phyloP scores from a whole-genome alignment of 2,329 filamentous ascomycete genomes.

The Chaetomium globosum region DNA sequence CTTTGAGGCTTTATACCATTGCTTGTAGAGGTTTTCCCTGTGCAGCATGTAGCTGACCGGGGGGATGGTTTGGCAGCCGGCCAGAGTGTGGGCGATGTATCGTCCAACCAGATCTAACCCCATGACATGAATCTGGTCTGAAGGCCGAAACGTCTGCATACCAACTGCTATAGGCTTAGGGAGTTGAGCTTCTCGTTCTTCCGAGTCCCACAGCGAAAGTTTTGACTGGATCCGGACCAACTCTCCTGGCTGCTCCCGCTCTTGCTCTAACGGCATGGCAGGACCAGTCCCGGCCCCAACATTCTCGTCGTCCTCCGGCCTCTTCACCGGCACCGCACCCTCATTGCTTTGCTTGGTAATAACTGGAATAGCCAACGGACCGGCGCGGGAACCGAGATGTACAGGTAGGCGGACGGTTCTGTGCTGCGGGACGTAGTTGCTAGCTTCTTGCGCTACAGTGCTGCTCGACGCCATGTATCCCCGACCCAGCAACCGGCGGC shows the following conservation, averaged over 20 bases:
- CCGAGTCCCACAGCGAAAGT: slow-evolving; percentile 26
- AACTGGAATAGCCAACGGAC: neutral
- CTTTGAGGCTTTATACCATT: slow-evolving; percentile 34
- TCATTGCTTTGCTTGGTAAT: neutral
- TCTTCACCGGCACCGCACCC: neutral
- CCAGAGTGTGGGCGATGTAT: slow-evolving; percentile 41
- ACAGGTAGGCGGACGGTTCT: neutral
- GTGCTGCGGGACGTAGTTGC: neutral
- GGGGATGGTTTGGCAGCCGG: slow-evolving; percentile 37
- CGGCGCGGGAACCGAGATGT: neutral
- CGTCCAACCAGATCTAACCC: slow-evolving; percentile 37
- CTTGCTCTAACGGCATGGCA: slow-evolving; percentile 1
- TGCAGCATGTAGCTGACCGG: slow-evolving; percentile 40
- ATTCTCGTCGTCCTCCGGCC: neutral
- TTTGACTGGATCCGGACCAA: slow-evolving; percentile 25
- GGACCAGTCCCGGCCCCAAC: neutral
- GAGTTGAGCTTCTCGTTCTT: slow-evolving; percentile 9
- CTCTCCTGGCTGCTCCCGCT: slow-evolving; percentile 1
- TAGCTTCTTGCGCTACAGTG: neutral
- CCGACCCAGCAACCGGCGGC: slow-evolving; percentile 32
- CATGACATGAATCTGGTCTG: slow-evolving; percentile 39
- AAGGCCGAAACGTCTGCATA: slow-evolving; percentile 13
- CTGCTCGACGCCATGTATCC: slow-evolving; percentile 17
- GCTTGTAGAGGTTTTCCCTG: slow-evolving; percentile 32
- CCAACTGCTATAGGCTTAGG: neutral